Percentiles rank a stretch among this genome's conserved stretches.
phyloP scores from a whole-genome alignment of 139 green algal species.

The Chlorokybus atmophyticus region DNA sequence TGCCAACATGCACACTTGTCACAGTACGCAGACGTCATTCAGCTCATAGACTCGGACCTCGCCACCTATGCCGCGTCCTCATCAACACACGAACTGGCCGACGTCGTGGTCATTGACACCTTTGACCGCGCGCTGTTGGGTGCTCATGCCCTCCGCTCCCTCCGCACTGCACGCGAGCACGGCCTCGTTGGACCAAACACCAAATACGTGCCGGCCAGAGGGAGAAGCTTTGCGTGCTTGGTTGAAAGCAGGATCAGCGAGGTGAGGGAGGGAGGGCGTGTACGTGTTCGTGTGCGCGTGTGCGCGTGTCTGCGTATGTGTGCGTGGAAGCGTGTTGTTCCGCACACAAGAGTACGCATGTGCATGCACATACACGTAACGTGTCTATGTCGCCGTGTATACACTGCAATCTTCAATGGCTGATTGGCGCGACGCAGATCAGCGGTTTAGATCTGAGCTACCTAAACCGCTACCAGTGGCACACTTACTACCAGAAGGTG shows the following conservation, averaged over 20 bases:
- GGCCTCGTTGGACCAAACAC: too few species aligned
- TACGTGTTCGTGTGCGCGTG: background rate
- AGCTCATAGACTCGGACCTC: too few species aligned
- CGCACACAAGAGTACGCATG: background rate
- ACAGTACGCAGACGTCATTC: too few species aligned
- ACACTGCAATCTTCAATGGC: background rate
- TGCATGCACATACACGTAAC: background rate
- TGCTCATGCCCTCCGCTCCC: too few species aligned
- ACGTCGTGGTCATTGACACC: too few species aligned
- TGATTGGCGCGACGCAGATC: constrained; percentile 6
- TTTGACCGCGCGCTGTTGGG: too few species aligned
- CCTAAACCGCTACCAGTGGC: constrained; percentile 56
- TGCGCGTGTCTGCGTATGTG: background rate
- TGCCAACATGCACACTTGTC: too few species aligned
- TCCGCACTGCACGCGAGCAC: too few species aligned
- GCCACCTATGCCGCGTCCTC: too few species aligned
- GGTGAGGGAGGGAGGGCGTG: background rate
- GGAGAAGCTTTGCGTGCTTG: too few species aligned
- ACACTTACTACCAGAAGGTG: constrained; percentile 36
- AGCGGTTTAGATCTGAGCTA: constrained; percentile 48
- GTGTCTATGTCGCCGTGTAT: background rate
- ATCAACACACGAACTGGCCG: too few species aligned
- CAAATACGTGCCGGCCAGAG: too few species aligned
- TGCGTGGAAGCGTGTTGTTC: background rate
- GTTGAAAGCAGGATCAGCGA: background rate